Conservation (phyloP, 192 early-diverging fungal genomes). For the Coemansia reversa region DNA sequence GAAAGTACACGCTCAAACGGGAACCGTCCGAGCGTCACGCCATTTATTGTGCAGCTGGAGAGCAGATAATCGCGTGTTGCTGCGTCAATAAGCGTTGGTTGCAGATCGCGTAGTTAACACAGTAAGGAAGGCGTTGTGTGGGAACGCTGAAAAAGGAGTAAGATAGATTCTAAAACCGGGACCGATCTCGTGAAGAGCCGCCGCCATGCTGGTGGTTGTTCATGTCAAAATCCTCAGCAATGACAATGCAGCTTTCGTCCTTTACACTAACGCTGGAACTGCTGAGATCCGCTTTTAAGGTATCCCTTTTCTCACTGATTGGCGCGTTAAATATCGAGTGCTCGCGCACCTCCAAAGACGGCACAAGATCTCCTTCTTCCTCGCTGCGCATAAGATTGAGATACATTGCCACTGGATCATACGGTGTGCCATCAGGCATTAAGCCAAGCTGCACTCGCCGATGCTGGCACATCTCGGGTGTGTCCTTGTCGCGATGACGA, state of each 20-base stretch:
- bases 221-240: no score
- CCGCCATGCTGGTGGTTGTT: no score
- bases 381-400: constrained; percentile 22
- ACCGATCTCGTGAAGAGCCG: no score
- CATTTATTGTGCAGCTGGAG: background rate
- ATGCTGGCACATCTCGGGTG: constrained; percentile 33
- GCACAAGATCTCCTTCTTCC: constrained; percentile 10
- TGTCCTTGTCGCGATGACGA: constrained; percentile 34
- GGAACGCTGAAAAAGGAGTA: no score
- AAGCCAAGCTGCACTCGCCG: constrained; percentile 41
- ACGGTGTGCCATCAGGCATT: constrained; percentile 46
- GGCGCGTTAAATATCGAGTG: background rate
- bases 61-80: background rate
- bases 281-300: constrained; percentile 8
- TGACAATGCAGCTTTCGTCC: no score
- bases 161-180: no score
- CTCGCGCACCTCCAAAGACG: constrained; percentile 2
- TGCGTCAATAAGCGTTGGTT: no score
- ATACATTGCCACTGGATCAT: constrained; percentile 44
- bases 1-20: no score
- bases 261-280: no score
- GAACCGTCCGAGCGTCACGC: no score
- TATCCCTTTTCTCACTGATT: constrained; percentile 15
- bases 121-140: no score
- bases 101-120: no score